A percentile compares a stretch with the other conserved stretches of the same genome.
Conservation (phyloP, 2,329 filamentous ascomycete species). For the Cercospora beticola region DNA sequence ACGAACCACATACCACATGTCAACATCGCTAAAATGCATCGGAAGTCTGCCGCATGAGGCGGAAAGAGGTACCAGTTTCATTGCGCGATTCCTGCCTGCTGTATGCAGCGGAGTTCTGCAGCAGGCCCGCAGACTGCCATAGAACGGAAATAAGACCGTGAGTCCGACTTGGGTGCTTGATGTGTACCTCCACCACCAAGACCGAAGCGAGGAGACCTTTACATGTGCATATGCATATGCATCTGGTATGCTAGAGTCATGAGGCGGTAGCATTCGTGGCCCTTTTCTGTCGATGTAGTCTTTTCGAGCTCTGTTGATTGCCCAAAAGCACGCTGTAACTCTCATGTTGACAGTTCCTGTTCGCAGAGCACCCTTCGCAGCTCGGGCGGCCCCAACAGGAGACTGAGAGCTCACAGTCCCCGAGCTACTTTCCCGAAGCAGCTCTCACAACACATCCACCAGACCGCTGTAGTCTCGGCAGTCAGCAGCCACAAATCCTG, state of each 20-base stretch:
- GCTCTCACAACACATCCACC: neutral
- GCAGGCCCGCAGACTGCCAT: neutral
- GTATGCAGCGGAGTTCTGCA: neutral
- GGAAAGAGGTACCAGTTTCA: neutral
- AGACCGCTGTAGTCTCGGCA: neutral
- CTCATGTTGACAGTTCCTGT: neutral
- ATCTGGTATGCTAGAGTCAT: neutral
- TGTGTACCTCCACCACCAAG: neutral
- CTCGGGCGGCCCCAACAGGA: neutral
- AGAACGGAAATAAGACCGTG: neutral
- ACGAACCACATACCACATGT: neutral
- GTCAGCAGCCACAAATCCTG: neutral
- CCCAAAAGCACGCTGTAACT: neutral
- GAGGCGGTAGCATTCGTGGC: neutral
- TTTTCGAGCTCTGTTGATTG: neutral
- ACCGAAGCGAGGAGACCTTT: neutral
- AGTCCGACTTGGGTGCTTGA: neutral
- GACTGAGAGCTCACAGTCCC: neutral
- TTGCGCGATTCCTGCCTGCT: neutral
- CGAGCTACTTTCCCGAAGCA: neutral
- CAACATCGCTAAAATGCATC: neutral
- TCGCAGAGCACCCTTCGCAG: neutral
- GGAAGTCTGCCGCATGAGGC: neutral
- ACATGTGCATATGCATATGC: neutral
- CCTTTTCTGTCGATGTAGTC: neutral